These are phyloP conservation scores for Epichloe brachyelytri DNA, from an alignment of 2,329 filamentous ascomycete species.

Conservation along the genomic window DNA sequence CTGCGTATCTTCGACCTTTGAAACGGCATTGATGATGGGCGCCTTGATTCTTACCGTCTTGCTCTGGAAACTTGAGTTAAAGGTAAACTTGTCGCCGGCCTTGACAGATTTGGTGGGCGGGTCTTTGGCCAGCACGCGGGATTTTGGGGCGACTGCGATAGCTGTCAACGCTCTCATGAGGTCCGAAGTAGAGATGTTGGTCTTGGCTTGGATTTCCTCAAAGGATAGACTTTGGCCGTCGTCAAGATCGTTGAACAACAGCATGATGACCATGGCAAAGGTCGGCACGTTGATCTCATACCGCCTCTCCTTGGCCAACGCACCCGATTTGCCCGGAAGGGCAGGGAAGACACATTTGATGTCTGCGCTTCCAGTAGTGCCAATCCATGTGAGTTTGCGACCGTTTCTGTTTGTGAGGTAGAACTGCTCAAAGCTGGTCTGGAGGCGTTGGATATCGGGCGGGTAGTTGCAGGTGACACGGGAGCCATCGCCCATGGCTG, in stretches of 20 bases:
- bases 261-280: constrained; percentile 77
- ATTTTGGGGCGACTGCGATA: constrained; percentile 72
- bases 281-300: constrained; percentile 91
- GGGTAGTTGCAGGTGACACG: constrained; percentile 55
- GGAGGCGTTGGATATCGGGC: constrained; percentile 57
- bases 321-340: constrained; percentile 53
- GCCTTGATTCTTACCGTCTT: constrained; percentile 83
- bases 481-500: constrained; percentile 35
- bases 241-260: constrained; percentile 74
- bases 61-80: constrained; percentile 71
- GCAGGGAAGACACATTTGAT: constrained; percentile 67
- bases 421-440: constrained; percentile 76
- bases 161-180: constrained; percentile 69
- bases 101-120: constrained; percentile 69
- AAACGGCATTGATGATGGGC: constrained; percentile 66
- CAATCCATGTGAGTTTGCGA: constrained; percentile 73
- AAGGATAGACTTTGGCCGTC: constrained; percentile 39
- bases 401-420: constrained; percentile 83
- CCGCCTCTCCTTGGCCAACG: constrained; percentile 50
- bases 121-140: constrained; percentile 66
- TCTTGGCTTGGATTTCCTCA: constrained; percentile 72
- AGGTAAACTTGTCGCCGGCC: constrained; percentile 62
- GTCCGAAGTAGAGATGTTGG: constrained; percentile 63
- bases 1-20: constrained; percentile 67
- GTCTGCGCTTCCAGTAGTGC: constrained; percentile 64